These are phyloP conservation scores for Fusarium hainanense DNA, from an alignment of 2,329 filamentous ascomycete genomes.

Conservation along the genomic window DNA sequence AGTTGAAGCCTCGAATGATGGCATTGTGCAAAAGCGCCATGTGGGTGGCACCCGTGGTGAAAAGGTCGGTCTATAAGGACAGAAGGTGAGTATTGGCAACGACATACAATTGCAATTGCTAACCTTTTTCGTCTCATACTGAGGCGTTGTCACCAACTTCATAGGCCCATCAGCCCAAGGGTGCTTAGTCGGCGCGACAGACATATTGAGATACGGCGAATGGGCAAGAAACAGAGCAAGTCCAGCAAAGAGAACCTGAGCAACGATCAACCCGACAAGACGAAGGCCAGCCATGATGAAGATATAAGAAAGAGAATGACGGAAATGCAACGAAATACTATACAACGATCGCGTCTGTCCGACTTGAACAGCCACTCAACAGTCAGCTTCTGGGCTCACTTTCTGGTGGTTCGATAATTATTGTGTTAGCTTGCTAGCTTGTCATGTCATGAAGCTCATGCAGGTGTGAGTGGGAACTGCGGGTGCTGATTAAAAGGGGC, in stretches of 20 bases:
- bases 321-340: slow-evolving; percentile 1
- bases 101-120: background rate
- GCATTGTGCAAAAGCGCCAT: slow-evolving; percentile 72
- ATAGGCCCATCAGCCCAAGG: slow-evolving; percentile 67
- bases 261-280: slow-evolving; percentile 44
- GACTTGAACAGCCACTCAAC: slow-evolving; percentile 26
- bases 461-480: slow-evolving; percentile 24
- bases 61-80: slow-evolving; percentile 62
- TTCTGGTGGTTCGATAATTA: slow-evolving; percentile 37
- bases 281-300: slow-evolving; percentile 39
- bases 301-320: background rate
- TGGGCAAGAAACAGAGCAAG: slow-evolving; percentile 47
- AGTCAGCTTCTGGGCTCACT: slow-evolving; percentile 35
- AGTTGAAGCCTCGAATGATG: slow-evolving; percentile 72
- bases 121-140: slow-evolving; percentile 64
- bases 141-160: slow-evolving; percentile 64
- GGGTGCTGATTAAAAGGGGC: slow-evolving; percentile 35
- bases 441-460: slow-evolving; percentile 38
- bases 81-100: background rate
- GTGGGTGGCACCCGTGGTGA: slow-evolving; percentile 68
- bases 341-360: slow-evolving; percentile 30
- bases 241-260: slow-evolving; percentile 47
- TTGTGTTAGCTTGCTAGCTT: slow-evolving; percentile 18
- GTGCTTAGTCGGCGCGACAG: slow-evolving; percentile 42
- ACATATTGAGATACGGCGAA: slow-evolving; percentile 52